Percentiles rank a stretch among this genome's conserved stretches.
Conservation (phyloP, 768 basidiomycete genomes). For the Tulasnella calospora region DNA sequence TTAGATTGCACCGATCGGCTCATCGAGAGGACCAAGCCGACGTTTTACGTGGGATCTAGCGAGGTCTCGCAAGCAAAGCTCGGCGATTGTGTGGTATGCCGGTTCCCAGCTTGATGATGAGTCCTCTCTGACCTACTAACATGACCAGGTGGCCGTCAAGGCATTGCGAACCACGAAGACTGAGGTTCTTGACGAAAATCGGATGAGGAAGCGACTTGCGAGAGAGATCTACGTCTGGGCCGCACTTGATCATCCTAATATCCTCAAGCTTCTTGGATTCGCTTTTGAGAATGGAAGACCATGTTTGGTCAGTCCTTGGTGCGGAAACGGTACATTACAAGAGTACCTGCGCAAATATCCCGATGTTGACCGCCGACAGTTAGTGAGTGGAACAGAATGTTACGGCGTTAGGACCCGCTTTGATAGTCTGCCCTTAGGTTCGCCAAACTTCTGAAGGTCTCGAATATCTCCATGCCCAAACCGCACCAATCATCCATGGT, state of each 20-base stretch:
- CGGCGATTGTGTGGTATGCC: background rate
- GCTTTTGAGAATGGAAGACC: background rate
- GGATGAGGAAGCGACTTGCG: background rate
- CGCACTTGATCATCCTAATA: background rate
- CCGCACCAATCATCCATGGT: too few species aligned
- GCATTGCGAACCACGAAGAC: background rate
- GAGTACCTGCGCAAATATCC: constrained; percentile 45
- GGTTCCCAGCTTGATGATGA: background rate
- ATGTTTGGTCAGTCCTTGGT: constrained; percentile 58
- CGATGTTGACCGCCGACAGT: constrained; percentile 41
- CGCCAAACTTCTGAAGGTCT: background rate
- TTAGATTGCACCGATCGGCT: background rate
- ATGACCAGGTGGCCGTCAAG: background rate
- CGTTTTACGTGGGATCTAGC: background rate
- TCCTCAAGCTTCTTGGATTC: background rate
- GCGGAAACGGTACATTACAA: constrained; percentile 48
- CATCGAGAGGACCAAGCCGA: background rate
- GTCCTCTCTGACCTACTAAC: background rate
- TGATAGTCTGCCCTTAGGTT: background rate
- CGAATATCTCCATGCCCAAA: too few species aligned
- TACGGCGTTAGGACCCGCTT: background rate
- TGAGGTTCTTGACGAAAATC: background rate
- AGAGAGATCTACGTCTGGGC: background rate
- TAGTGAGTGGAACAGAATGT: constrained; percentile 37
- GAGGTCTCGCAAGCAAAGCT: background rate